Conservation (phyloP, 202 grass and related monocot genomes). For the Panicum virgatum region DNA sequence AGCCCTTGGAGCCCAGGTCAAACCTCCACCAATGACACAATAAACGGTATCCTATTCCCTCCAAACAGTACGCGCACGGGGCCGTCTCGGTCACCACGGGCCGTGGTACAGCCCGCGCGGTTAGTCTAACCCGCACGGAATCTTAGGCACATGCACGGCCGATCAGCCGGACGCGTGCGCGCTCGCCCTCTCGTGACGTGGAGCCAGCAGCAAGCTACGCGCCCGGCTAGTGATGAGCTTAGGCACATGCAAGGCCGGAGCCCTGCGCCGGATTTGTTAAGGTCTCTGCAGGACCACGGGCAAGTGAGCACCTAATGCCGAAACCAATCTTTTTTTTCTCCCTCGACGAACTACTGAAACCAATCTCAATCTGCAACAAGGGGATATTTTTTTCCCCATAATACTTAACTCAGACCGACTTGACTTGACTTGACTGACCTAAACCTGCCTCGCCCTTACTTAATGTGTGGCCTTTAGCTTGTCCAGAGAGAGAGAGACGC, state of each 20-base stretch:
- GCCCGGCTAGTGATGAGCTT: not conserved
- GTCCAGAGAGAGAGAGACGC: not conserved
- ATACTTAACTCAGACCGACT: not conserved
- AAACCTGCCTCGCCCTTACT: not conserved
- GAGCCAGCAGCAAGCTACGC: not conserved
- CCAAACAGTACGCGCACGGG: not conserved
- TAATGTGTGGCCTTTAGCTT: not conserved
- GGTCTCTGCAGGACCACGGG: not conserved
- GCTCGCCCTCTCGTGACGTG: not conserved
- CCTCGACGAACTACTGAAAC: too few relatives aligned
- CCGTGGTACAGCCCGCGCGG: not conserved
- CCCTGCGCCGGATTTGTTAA: slow-evolving; percentile 6
- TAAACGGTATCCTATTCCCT: not conserved
- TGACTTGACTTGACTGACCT: not conserved
- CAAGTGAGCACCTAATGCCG: slow-evolving; percentile 7
- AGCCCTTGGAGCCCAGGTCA: not conserved
- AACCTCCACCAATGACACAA: not conserved
- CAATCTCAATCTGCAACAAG: not conserved
- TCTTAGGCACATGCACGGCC: slow-evolving; percentile 41
- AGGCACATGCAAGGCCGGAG: too few relatives aligned
- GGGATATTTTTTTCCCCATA: not conserved
- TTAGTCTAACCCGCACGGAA: slow-evolving; percentile 14
- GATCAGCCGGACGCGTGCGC: not conserved
- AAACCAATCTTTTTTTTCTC: too few relatives aligned
- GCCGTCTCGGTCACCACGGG: not conserved